Conservation (phyloP, 192 early-diverging fungal genomes). For the Coemansia erecta region DNA sequence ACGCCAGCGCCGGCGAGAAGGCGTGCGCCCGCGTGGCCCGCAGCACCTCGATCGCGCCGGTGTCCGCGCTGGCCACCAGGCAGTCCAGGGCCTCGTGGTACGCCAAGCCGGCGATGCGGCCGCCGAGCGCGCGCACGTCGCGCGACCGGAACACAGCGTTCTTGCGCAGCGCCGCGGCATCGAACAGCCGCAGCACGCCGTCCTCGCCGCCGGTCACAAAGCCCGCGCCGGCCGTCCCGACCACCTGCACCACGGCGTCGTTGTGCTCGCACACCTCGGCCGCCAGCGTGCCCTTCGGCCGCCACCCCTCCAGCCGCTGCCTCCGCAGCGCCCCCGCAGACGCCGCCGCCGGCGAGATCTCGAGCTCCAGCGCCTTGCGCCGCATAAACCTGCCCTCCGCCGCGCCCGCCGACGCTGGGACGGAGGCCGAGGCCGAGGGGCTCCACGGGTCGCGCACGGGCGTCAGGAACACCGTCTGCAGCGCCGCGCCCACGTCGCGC, state of each 20-base stretch:
- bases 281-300: slow-evolving; percentile 74
- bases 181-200: slow-evolving; percentile 82
- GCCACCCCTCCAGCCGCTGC: slow-evolving; percentile 58
- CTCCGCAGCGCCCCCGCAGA: slow-evolving; percentile 14
- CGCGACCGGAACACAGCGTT: slow-evolving; percentile 80
- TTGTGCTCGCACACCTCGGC: slow-evolving; percentile 85
- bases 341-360: slow-evolving; percentile 24
- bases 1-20: slow-evolving; percentile 18
- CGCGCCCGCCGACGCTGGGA: neutral
- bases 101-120: slow-evolving; percentile 70
- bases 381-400: slow-evolving; percentile 28
- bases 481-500: slow-evolving; percentile 37
- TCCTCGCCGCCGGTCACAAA: slow-evolving; percentile 85
- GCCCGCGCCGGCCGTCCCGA: slow-evolving; percentile 66
- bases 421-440: neutral
- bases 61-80: slow-evolving; percentile 74
- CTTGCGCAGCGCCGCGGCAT: slow-evolving; percentile 72
- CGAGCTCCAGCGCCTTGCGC: slow-evolving; percentile 57
- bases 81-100: slow-evolving; percentile 80
- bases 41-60: slow-evolving; percentile 77
- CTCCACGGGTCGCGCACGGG: slow-evolving; percentile 33
- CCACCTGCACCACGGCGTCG: slow-evolving; percentile 68
- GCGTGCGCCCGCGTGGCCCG: slow-evolving; percentile 35
- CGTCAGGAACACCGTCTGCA: slow-evolving; percentile 45
- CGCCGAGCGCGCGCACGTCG: slow-evolving; percentile 67